Percentiles rank a stretch among this genome's conserved stretches.
Conservation (phyloP, 306 rosid species). For the Dicorynia guianensis region DNA sequence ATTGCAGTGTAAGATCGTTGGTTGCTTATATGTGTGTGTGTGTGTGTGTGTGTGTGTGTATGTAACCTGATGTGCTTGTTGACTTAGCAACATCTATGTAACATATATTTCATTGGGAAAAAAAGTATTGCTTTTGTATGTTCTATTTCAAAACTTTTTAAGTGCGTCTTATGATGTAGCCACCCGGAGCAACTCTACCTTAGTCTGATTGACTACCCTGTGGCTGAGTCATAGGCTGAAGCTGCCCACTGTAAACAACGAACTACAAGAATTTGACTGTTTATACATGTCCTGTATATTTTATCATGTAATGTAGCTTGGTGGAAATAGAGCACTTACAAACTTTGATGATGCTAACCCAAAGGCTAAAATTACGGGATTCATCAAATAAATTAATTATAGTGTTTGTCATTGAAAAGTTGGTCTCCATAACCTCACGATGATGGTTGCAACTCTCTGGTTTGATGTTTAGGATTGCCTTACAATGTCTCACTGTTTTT, state of each 20-base stretch:
- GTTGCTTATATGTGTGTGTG: too few species aligned
- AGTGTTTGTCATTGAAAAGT: slow-evolving; percentile 9
- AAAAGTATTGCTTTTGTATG: not conserved
- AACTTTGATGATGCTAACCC: not conserved
- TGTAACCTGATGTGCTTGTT: not conserved
- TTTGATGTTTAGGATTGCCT: slow-evolving; percentile 17
- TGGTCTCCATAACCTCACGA: not conserved
- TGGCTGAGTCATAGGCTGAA: too few species aligned
- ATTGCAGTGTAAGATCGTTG: too few species aligned
- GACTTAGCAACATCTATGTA: not conserved
- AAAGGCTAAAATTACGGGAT: not conserved
- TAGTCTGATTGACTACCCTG: not conserved
- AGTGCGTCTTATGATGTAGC: not conserved
- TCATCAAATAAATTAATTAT: not conserved
- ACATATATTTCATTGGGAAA: not conserved
- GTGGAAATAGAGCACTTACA: too few species aligned
- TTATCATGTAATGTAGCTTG: too few species aligned
- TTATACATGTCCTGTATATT: too few species aligned
- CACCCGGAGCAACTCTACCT: not conserved
- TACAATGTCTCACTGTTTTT: slow-evolving; percentile 35
- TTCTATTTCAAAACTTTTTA: not conserved
- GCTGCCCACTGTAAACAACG: too few species aligned
- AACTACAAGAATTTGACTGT: too few species aligned
- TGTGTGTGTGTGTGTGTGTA: too few species aligned
- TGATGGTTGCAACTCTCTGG: not conserved